These are phyloP conservation scores for Penicillium janthinellum DNA, from an alignment of 2,329 filamentous ascomycete genomes.

Conservation along the genomic window DNA sequence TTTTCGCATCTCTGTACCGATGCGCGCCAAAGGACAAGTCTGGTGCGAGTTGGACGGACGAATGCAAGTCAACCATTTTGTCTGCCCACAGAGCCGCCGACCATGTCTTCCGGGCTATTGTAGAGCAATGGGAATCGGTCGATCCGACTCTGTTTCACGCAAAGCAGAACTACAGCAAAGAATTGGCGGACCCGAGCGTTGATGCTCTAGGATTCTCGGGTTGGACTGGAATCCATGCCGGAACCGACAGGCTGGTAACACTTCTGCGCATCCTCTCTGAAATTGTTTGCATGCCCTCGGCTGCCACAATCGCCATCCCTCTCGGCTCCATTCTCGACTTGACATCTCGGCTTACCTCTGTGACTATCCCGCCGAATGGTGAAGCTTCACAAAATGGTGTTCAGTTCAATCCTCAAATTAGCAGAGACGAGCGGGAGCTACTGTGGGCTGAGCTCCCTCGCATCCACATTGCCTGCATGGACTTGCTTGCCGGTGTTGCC, in stretches of 20 bases:
- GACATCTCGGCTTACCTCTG: conserved; percentile 67
- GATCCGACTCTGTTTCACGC: conserved; percentile 45
- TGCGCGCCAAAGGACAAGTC: conserved; percentile 79
- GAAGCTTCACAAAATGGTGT: conserved; percentile 49
- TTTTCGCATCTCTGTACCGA: conserved; percentile 73
- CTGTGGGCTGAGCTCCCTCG: conserved; percentile 73
- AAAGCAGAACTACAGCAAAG: conserved; percentile 39
- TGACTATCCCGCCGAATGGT: conserved; percentile 56
- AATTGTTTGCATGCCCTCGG: conserved; percentile 66
- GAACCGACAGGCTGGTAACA: conserved; percentile 67
- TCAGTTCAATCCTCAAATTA: conserved; percentile 71
- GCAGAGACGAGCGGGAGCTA: conserved; percentile 78
- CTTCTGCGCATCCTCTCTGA: conserved; percentile 67
- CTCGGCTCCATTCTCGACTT: conserved; percentile 70
- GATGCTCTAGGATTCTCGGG: conserved; percentile 57
- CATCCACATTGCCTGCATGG: conserved; percentile 72
- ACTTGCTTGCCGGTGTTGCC: conserved; percentile 61
- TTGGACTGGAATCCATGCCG: conserved; percentile 76
- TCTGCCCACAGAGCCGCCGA: conserved; percentile 72
- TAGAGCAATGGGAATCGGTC: conserved; percentile 78
- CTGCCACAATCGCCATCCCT: conserved; percentile 66
- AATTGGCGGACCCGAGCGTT: conserved; percentile 40
- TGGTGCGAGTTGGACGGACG: conserved; percentile 75
- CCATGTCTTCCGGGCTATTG: conserved; percentile 73
- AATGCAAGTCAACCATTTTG: conserved; percentile 62